These are phyloP conservation scores for Dissophora ornata DNA, from an alignment of 192 early-diverging fungal genomes.

Conservation along the genomic window DNA sequence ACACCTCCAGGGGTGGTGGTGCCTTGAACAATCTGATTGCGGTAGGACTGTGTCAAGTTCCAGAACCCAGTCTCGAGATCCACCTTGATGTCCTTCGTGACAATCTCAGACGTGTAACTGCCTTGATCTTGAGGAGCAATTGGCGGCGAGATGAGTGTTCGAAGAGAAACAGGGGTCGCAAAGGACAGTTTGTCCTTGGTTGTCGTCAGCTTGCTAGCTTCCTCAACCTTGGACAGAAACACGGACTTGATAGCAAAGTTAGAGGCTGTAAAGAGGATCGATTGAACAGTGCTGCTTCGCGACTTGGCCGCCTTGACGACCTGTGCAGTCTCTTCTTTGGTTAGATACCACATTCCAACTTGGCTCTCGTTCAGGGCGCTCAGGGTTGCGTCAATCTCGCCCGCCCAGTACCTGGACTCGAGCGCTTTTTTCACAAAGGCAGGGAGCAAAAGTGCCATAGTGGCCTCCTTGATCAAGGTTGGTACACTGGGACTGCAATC, in stretches of 20 bases:
- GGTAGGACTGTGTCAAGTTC: conserved; percentile 15
- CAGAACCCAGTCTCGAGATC: conserved; percentile 20
- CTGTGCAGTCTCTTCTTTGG: conserved; percentile 16
- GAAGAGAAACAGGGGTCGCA: conserved; percentile 14
- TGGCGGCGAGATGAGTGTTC: conserved; percentile 12
- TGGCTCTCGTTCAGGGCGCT: conserved; percentile 5
- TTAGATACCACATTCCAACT: conserved; percentile 4
- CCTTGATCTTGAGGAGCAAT: conserved; percentile 17
- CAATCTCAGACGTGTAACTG: conserved; percentile 13
- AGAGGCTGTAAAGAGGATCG: conserved; percentile 15
- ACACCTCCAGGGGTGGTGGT: conserved; percentile 14
- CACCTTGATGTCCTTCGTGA: conserved; percentile 22
- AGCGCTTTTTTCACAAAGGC: conserved; percentile 13
- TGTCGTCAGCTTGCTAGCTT: conserved; percentile 7
- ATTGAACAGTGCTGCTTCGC: conserved; percentile 18
- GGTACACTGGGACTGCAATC: conserved; percentile 9
- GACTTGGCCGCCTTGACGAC: conserved; percentile 20
- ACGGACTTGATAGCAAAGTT: conserved; percentile 29
- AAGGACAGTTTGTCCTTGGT: conserved; percentile 18
- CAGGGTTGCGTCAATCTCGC: conserved; percentile 26
- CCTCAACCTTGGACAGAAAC: conserved; percentile 29
- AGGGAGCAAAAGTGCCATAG: conserved; percentile 13
- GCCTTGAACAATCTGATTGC: conserved; percentile 2
- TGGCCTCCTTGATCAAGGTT: conserved; percentile 23
- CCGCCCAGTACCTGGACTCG: conserved; percentile 30